These are phyloP conservation scores for Paramecium sonneborni DNA, from an alignment of 73 alveolate species.

Conservation along the genomic window DNA sequence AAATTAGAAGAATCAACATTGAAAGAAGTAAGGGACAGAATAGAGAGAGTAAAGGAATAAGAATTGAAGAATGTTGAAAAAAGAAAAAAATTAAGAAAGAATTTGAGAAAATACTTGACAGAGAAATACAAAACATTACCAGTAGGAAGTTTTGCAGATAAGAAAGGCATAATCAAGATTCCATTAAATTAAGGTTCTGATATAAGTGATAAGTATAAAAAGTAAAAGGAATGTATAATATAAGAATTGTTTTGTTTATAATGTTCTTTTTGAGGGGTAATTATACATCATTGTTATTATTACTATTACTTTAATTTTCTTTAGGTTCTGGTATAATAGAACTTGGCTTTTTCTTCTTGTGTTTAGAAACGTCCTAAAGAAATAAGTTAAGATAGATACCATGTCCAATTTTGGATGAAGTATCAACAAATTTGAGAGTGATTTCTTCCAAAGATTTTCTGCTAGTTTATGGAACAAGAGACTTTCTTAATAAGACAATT, in stretches of 20 bases:
- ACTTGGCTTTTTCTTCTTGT: slow-evolving; percentile 97
- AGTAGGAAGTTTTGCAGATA: slow-evolving; percentile 46
- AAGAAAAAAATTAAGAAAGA: slow-evolving; percentile 54
- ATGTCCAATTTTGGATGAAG: slow-evolving; percentile 99
- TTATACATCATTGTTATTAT: slow-evolving; percentile 6
- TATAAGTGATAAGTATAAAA: background rate
- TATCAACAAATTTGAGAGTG: slow-evolving; percentile 99
- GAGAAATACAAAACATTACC: slow-evolving; percentile 62
- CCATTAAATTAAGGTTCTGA: slow-evolving; percentile 66
- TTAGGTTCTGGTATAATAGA: slow-evolving; percentile 69
- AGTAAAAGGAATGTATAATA: background rate
- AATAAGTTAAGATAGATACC: slow-evolving; percentile 64
- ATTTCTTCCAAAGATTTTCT: slow-evolving; percentile 93
- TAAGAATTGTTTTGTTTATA: background rate
- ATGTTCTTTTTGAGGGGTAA: background rate
- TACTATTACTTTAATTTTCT: slow-evolving; percentile 30
- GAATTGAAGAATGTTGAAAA: slow-evolving; percentile 29
- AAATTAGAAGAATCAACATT: slow-evolving; percentile 38
- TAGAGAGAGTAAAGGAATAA: slow-evolving; percentile 32
- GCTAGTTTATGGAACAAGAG: slow-evolving; percentile 90
- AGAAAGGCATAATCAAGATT: slow-evolving; percentile 60
- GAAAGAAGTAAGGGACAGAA: slow-evolving; percentile 59
- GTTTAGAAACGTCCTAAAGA: slow-evolving; percentile 95
- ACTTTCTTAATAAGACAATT: slow-evolving; percentile 97
- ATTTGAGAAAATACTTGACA: slow-evolving; percentile 45